Evolutionary conservation across 2,329 filamentous ascomycete species (phyloP), one percentile per base, ranked within the genome.

Genomic region (Trichoderma lentiforme): DNA sequence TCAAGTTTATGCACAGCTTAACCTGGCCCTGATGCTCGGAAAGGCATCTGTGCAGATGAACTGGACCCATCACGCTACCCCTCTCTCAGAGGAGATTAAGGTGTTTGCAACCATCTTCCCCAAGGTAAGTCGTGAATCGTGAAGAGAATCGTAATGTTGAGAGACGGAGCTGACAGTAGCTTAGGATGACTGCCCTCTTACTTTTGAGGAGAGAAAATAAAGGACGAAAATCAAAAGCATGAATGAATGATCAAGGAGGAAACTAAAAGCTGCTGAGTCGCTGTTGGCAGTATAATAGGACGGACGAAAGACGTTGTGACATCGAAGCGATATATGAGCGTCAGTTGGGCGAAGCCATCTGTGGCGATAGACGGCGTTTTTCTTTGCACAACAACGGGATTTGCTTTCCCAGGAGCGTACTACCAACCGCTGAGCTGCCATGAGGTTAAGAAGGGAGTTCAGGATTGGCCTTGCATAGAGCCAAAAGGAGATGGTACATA

Each of bases 31-130:
- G 61, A 92, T 97, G 87, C 88, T 97, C 78, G 95, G 94, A 80
- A 97, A 96, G 87, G 95, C 94, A 9, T 92, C 93, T 75, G 87
- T 97, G 81, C 86, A 91, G 79, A 86, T 98, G 76, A 90, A 98
- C 82, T 98, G 95, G 95, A 88, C 91, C 81, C 96, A 99, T 82
- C 90, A 94, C 80, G 84, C 94, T 21, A 98, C 96, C 12, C 90
- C 92, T 0, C 79, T 86, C 72, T 97, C 93, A 0, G 96, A 99
- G 84, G 91, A 97, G 82, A 98, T 99, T 83, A 95, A 97, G 86
- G 95, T 98, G 76, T 99, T 98, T 84, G 96, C 96, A 53, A 98
- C 94, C 32, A 97, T 99, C 77, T 99, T 99, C 88, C 96, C 96
- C 71, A 92, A 92, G 92, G 95, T 97, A 84, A 82, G 91, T 39